Base-by-base conservation (phyloP, 495 filamentous ascomycete species). In the Trypethelium eluteriae region DNA sequence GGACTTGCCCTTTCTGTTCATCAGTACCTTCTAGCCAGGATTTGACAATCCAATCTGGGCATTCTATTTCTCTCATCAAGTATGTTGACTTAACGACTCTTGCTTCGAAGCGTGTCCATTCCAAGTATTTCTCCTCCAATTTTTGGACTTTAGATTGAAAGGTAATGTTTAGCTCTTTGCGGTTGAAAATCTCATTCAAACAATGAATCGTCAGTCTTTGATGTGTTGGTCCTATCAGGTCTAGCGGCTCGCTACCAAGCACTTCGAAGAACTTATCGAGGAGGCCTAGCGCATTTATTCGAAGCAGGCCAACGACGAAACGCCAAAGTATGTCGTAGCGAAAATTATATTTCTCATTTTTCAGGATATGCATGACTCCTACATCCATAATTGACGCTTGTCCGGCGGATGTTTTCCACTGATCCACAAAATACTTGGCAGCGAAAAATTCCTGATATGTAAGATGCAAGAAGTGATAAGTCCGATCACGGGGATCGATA, bases 301-400 rank as follows among this genome's bases (percentile, higher is more conserved):
- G 25, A 68, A 81, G 72, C 38, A 80, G 71, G 49, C 79, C 79
- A 34, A 76, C 67, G 49, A 78, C 77, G 72, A 81, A 81, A 39
- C 78, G 75, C 78, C 78, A 81, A 34, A 79, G 68, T 34, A 80
- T 69, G 71, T 78, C 75, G 71, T 78, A 80, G 59, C 74, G 76
- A 25, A 65, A 50, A 44, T 62, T 73, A 66, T 80, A 81, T 73
- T 81, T 81, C 47, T 78, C 41, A 57, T 70, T 38, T 50, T 1
- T 64, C 68, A 64, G 80, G 70, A 70, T 78, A 79, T 18, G 67
- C 62, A 50, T 49, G 64, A 59, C 70, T 6, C 49, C n/a, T 25
- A 4, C 16, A 6, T 14, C 49, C n/a, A n/a, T 25, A 46, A 25
- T 73, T 44, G 68, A 39, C 38, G 78, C 67, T 2, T 3, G 59